Evolutionary conservation across 495 filamentous ascomycete species (phyloP), one percentile per base, ranked within the genome.

Genomic region (Peziza echinospora): DNA sequence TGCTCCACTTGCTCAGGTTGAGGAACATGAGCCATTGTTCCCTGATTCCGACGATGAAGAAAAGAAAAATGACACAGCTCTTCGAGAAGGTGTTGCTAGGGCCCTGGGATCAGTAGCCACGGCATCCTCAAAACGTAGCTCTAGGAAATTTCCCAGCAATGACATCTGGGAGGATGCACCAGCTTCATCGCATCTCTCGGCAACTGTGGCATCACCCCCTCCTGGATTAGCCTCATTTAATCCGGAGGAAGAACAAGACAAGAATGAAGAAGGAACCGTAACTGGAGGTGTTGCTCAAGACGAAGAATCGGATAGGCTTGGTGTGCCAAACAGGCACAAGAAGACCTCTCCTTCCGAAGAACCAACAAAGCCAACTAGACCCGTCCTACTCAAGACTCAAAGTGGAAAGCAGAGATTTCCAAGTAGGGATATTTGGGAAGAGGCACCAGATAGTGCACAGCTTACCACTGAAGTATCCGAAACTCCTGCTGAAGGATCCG

Each of bases 101-200:
- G 39, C 47, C 22, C 11, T 23, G n/a, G 41, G 11, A 43, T 10
- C n/a, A 23, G n/a, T 21, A 19, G 21, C 41, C 41, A 34, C 8
- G 26, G 26, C 26, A 34, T 8, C 26, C 26, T 51, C 67, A 70
- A 24, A 65, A 76, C 16, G 52, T 69, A 39, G 68, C 73, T 43
- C 21, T 11, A 43, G 41, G 41, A 43, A 43, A 5, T 99, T 99
- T 59, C 89, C 89, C 5, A 93, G 86, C 58, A 75, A 75, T 26
- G 89, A 99, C 63, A 80, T 96, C 40, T 99, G 89, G 89, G 89
- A 99, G 65, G 89, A 99, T 58, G 75, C 74, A 0, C 87, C 89
- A 3, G 82, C 89, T 51, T 84, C 79, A 54, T 71, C 82, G 41
- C 70, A 79, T 46, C 71, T 91, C 23, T 74, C 80, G 49, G 85